phyloP scores from a whole-genome alignment of 2,329 filamentous ascomycete genomes.

The Aureobasidium namibiae region DNA sequence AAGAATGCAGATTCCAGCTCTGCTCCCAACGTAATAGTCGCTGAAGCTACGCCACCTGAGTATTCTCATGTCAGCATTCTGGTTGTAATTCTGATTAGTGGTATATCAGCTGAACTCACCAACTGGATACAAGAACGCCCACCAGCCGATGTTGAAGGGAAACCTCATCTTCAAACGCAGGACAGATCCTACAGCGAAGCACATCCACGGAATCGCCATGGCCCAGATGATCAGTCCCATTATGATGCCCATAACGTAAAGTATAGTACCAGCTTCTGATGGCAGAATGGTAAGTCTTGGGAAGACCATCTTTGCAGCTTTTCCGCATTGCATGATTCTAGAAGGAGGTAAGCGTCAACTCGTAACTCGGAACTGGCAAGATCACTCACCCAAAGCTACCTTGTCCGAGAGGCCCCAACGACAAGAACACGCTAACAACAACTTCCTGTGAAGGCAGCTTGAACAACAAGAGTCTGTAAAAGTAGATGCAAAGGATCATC shows the following conservation, averaged over 20 bases:
- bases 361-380: not conserved
- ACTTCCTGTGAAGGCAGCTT: slow-evolving; percentile 58
- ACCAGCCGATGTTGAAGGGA: slow-evolving; percentile 57
- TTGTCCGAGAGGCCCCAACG: slow-evolving; percentile 58
- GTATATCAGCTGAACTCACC: not conserved
- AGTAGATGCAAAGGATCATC: slow-evolving; percentile 59
- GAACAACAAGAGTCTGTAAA: slow-evolving; percentile 58
- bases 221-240: slow-evolving; percentile 47
- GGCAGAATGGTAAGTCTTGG: slow-evolving; percentile 30
- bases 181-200: slow-evolving; percentile 44
- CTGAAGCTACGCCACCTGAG: slow-evolving; percentile 2
- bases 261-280: slow-evolving; percentile 41
- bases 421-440: slow-evolving; percentile 60
- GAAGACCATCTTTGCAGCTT: slow-evolving; percentile 34
- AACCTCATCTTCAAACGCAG: slow-evolving; percentile 33
- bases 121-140: slow-evolving; percentile 52
- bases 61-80: not conserved
- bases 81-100: not conserved
- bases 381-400: slow-evolving; percentile 46
- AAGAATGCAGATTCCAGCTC: slow-evolving; percentile 51
- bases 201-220: slow-evolving; percentile 47
- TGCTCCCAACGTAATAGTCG: slow-evolving; percentile 17
- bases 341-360: slow-evolving; percentile 12
- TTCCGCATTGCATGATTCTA: slow-evolving; percentile 42
- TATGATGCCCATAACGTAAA: slow-evolving; percentile 51